Conservation (phyloP, 116 monocot species). For the Phalaenopsis hybrid region DNA sequence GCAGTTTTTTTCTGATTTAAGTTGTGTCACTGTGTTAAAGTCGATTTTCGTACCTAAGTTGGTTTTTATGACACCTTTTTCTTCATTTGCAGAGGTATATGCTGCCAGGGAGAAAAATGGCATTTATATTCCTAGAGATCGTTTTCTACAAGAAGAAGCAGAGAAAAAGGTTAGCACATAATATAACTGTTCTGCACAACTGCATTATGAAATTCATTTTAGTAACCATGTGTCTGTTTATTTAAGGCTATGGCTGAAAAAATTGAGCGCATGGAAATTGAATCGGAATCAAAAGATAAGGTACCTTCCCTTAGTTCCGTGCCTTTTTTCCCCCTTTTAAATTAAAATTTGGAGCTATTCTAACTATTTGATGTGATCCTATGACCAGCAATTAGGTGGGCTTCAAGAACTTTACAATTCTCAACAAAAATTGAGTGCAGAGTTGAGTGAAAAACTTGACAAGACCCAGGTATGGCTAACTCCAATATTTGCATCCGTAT, state of each 20-base stretch:
- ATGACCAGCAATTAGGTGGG: conserved; percentile 64
- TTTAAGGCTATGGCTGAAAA: conserved; percentile 86
- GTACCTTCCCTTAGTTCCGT: conserved; percentile 22
- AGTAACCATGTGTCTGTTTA: conserved; percentile 3
- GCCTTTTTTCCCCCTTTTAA: not conserved
- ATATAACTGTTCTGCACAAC: not conserved
- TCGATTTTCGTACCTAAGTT: not conserved
- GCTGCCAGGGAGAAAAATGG: conserved; percentile 97
- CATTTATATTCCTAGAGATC: conserved; percentile 84
- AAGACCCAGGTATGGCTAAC: conserved; percentile 58
- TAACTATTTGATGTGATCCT: conserved; percentile 6
- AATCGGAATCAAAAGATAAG: conserved; percentile 90
- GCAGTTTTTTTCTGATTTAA: not conserved
- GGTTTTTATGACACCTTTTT: not conserved
- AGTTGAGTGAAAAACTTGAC: conserved; percentile 76
- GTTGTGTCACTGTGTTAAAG: not conserved
- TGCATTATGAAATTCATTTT: conserved; percentile 4
- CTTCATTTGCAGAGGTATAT: conserved; percentile 34
- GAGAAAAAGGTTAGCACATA: conserved; percentile 75
- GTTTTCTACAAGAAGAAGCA: conserved; percentile 88
- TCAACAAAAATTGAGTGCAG: conserved; percentile 67
- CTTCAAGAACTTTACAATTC: conserved; percentile 93
- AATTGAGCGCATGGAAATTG: conserved; percentile 71
- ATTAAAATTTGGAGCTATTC: not conserved
- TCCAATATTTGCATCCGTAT: not conserved